Base-by-base conservation (phyloP, 2,329 filamentous ascomycete species). In the Colletotrichum agaves region DNA sequence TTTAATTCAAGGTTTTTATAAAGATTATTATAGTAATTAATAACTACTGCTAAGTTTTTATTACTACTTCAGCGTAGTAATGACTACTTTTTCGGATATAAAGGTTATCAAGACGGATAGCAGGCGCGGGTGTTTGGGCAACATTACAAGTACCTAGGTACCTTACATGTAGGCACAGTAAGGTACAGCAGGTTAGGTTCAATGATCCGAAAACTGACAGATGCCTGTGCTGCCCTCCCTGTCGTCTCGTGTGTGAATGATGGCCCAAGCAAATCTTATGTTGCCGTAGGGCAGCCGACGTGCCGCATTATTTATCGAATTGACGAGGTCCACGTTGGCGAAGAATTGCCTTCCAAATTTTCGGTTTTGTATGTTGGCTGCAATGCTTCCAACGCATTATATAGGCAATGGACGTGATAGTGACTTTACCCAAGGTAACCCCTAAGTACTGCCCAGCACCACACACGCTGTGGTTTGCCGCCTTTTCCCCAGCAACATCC, bases 271-370 rank as follows among this genome's bases (percentile, higher is more conserved):
- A n/a, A 60, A 46, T 35, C 43, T 47, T 47, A 15, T 56, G n/a
- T 41, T 37, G 35, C 23, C 21, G 19, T 52, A 57, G 60, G 19
- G 21, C 44, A 63, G 43, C 61, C 44, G 27, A 43, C 31, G 33
- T 15, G 50, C 35, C 11, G 13, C 27, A 7, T 27, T 19, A 11
- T 19, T 55, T 17, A 35, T 47, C 17, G 39, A 55, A 33, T 49
- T 41, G 49, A 60, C 33, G 27, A 65, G 53, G 33, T 53, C 55
- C 47, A 49, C 41, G 53, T 68, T 17, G 33, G 41, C 43, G 27
- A 33, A 33, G n/a, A 43, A 43, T 10, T 53, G n/a, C 27, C n/a
- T 47, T 47, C 13, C 44, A 11, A 52, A 27, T n/a, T 17, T 33
- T 35, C 11, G 35, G 35, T 15, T 50, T 31, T 52, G 15, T 52